Conservation (phyloP, 208 protist species). For the Trypanosoma cruzi region DNA sequence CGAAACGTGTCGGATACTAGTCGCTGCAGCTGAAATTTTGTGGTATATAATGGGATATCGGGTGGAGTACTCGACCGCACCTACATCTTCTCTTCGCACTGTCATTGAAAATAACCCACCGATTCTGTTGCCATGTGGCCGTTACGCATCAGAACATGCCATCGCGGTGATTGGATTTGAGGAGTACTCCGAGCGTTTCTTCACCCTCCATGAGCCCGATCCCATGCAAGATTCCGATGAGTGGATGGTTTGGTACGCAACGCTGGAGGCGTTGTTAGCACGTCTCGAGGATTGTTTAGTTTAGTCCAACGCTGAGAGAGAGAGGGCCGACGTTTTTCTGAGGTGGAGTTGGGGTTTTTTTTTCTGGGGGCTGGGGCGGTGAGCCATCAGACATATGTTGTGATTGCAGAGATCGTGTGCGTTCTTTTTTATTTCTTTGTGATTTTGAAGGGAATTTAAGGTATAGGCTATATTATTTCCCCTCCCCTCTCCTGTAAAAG, state of each 20-base stretch:
- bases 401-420: neutral
- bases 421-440: neutral
- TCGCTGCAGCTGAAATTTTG: slow-evolving; percentile 49
- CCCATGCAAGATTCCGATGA: slow-evolving; percentile 46
- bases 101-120: slow-evolving; percentile 25
- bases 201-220: slow-evolving; percentile 75
- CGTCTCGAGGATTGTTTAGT: slow-evolving; percentile 21
- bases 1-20: slow-evolving; percentile 25
- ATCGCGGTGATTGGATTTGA: slow-evolving; percentile 70
- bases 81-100: slow-evolving; percentile 26
- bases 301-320: neutral
- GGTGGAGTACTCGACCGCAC: slow-evolving; percentile 57
- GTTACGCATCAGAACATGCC: slow-evolving; percentile 38
- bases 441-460: neutral
- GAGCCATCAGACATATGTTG: neutral
- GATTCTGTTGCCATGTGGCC: slow-evolving; percentile 65
- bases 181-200: slow-evolving; percentile 75
- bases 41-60: slow-evolving; percentile 74
- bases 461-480: neutral
- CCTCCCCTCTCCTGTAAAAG: neutral
- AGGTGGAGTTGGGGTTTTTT: neutral
- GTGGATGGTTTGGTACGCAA: slow-evolving; percentile 84
- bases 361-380: neutral
- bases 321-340: neutral
- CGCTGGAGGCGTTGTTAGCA: slow-evolving; percentile 39